Percentiles rank a stretch among this genome's conserved stretches.
Conservation (phyloP, 2,329 filamentous ascomycete species). For the Penicillium janthinellum region DNA sequence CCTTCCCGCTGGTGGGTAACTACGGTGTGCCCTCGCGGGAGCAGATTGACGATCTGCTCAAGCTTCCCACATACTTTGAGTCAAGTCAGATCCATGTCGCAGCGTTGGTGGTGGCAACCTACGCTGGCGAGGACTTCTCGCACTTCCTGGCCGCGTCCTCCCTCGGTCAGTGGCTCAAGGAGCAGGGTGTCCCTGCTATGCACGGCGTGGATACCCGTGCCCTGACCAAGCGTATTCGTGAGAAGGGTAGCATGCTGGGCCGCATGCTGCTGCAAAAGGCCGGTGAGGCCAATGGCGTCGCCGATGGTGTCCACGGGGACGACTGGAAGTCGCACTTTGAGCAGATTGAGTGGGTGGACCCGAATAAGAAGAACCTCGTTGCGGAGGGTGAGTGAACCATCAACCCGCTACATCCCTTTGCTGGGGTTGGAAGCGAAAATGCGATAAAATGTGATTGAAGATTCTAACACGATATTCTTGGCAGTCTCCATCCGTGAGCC, state of each 20-base stretch:
- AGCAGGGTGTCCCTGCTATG: conserved; percentile 90
- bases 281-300: conserved; percentile 41
- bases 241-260: conserved; percentile 95
- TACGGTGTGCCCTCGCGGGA: conserved; percentile 93
- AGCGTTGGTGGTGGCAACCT: conserved; percentile 85
- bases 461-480: conserved; percentile 15
- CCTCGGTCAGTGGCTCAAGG: conserved; percentile 91
- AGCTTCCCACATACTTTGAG: conserved; percentile 90
- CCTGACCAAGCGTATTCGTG: conserved; percentile 89
- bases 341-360: conserved; percentile 82
- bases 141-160: conserved; percentile 91
- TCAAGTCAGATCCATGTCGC: conserved; percentile 90
- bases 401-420: not conserved
- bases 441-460: conserved; percentile 37
- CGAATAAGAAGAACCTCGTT: conserved; percentile 89
- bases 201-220: conserved; percentile 93
- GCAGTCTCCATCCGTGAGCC: conserved; percentile 86
- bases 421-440: not conserved
- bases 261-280: conserved; percentile 76
- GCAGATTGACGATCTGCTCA: conserved; percentile 78
- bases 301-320: conserved; percentile 47
- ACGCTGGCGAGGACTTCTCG: conserved; percentile 92
- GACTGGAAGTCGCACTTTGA: conserved; percentile 68
- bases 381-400: conserved; percentile 73
- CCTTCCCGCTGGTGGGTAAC: conserved; percentile 93